phyloP scores from a whole-genome alignment of 257 asterid genomes.

The Rauvolfia tetraphylla region DNA sequence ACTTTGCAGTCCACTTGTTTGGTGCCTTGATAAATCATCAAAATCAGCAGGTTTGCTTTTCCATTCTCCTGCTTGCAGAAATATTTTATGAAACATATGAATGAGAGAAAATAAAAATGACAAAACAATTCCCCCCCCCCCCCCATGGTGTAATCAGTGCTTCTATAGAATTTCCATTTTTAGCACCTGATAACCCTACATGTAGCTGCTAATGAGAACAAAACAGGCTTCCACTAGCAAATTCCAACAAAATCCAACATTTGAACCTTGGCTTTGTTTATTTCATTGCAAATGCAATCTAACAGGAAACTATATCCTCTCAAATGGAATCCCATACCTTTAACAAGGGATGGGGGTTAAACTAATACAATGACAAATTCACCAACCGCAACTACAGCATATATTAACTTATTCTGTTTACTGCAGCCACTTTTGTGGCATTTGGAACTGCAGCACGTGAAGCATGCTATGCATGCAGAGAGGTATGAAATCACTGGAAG shows the following conservation, averaged over 20 bases:
- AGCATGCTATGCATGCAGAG: background rate
- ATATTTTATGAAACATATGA: background rate
- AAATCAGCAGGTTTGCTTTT: background rate
- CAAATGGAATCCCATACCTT: background rate
- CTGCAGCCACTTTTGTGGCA: no score
- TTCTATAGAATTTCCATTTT: background rate
- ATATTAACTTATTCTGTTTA: no score
- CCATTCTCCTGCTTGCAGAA: background rate
- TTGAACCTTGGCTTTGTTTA: no score
- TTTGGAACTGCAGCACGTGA: no score
- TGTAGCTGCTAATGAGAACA: background rate
- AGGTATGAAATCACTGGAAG: no score
- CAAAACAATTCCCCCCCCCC: background rate
- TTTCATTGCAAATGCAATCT: background rate
- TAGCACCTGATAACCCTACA: background rate
- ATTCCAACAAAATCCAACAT: background rate
- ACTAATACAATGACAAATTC: background rate
- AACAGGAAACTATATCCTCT: background rate
- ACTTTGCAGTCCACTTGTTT: background rate
- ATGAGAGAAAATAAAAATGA: background rate
- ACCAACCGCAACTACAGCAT: background rate
- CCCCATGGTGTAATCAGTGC: no score
- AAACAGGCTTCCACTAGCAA: background rate
- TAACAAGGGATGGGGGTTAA: background rate
- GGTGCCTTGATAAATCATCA: background rate